Evolutionary conservation across 805 yeast species (phyloP).

Genomic region (Sugiyamaella mastotermitis): DNA sequence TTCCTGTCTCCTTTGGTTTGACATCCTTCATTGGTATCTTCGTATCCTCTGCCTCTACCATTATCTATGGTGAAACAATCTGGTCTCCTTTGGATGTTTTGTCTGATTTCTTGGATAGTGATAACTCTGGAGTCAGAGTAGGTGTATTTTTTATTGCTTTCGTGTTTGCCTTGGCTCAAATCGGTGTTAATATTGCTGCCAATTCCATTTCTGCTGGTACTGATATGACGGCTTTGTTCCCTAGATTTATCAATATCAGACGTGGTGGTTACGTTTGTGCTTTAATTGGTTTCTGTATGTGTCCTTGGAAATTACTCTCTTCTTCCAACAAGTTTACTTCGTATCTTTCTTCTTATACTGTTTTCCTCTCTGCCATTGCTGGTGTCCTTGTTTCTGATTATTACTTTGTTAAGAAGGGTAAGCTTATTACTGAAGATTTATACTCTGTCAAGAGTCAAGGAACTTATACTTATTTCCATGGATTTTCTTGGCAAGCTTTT

Average conservation of each 20-base stretch:
- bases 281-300: slow-evolving; percentile 56
- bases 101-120: slow-evolving; percentile 50
- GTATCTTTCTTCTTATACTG: slow-evolving; percentile 73
- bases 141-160: slow-evolving; percentile 73
- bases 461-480: slow-evolving; percentile 58
- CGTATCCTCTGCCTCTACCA: slow-evolving; percentile 71
- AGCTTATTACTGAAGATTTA: slow-evolving; percentile 55
- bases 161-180: slow-evolving; percentile 68
- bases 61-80: slow-evolving; percentile 58
- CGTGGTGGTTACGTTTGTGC: slow-evolving; percentile 82
- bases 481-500: slow-evolving; percentile 80
- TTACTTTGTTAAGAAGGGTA: slow-evolving; percentile 67
- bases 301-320: slow-evolving; percentile 78
- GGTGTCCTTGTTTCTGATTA: slow-evolving; percentile 64
- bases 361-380: slow-evolving; percentile 76
- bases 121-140: slow-evolving; percentile 50
- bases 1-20: slow-evolving; percentile 72
- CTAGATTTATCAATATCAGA: slow-evolving; percentile 49
- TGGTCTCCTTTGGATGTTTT: slow-evolving; percentile 86
- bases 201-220: slow-evolving; percentile 46
- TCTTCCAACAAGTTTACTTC: slow-evolving; percentile 71
- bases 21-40: slow-evolving; percentile 82
- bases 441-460: slow-evolving; percentile 43
- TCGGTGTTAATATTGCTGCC: slow-evolving; percentile 68
- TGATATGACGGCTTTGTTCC: slow-evolving; percentile 45